Evolutionary conservation across 1,284 basidiomycete genomes (phyloP).

Genomic region (Cutaneotrichosporon cutaneum): DNA sequence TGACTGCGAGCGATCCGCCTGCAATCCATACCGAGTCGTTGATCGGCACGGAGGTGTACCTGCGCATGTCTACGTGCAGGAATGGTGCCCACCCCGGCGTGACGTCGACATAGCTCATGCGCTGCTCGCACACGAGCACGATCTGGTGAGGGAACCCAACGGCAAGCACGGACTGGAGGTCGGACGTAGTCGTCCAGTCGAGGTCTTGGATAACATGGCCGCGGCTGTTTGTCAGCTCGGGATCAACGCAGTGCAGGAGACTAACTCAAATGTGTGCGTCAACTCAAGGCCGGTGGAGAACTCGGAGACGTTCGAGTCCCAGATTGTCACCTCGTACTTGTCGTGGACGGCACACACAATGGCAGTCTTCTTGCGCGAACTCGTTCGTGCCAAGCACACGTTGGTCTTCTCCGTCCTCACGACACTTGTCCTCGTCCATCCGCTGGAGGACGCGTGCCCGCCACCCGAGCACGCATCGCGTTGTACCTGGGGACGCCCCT

Average conservation of each 20-base stretch:
- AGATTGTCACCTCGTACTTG: conserved; percentile 76
- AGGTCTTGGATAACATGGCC: conserved; percentile 70
- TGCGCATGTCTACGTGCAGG: conserved; percentile 66
- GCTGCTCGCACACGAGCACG: conserved; percentile 79
- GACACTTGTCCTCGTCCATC: conserved; percentile 60
- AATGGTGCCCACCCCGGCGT: conserved; percentile 76
- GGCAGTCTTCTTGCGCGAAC: conserved; percentile 81
- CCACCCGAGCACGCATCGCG: conserved; percentile 7
- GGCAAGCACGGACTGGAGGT: conserved; percentile 82
- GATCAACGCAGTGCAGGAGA: background rate
- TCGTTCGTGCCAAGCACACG: conserved; percentile 71
- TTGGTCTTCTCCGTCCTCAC: conserved; percentile 68
- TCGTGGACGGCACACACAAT: conserved; percentile 45
- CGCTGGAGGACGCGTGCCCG: background rate
- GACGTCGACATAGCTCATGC: conserved; percentile 82
- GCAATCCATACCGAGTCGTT: conserved; percentile 84
- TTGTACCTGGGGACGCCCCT: conserved; percentile 11
- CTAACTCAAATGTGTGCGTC: conserved; percentile 62
- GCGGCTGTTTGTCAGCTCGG: conserved; percentile 16
- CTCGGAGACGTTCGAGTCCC: conserved; percentile 91
- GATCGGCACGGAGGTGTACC: conserved; percentile 73
- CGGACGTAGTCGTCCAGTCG: conserved; percentile 87
- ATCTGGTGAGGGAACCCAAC: conserved; percentile 75
- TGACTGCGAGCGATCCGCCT: conserved; percentile 66
- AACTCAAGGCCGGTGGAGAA: conserved; percentile 86